Evolutionary conservation across 768 basidiomycete genomes (phyloP).

Genomic region (Hysterangium stoloniferum): DNA sequence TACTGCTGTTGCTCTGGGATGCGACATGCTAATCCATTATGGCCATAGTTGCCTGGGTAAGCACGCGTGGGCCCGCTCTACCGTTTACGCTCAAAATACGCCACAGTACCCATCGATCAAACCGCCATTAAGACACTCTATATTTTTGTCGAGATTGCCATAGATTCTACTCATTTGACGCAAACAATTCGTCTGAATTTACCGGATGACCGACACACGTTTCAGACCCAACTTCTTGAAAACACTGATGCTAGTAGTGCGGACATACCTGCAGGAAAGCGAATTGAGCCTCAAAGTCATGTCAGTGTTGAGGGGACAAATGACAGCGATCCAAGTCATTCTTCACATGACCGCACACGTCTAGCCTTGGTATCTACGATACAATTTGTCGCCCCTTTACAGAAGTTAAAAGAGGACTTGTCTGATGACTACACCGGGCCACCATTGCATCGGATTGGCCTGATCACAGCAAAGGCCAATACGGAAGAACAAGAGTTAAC

Average conservation of each 20-base stretch:
- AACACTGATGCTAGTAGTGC: constrained; percentile 31
- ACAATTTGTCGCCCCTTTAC: constrained; percentile 91
- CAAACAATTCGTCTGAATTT: constrained; percentile 87
- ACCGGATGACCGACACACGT: constrained; percentile 61
- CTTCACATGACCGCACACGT: constrained; percentile 43
- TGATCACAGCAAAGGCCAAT: neutral
- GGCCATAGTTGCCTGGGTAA: constrained; percentile 95
- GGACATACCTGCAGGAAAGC: constrained; percentile 42
- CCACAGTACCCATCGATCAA: constrained; percentile 91
- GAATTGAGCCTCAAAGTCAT: constrained; percentile 31
- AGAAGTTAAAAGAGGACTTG: constrained; percentile 77
- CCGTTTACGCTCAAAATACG: neutral
- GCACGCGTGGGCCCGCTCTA: constrained; percentile 17
- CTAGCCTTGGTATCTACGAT: constrained; percentile 95
- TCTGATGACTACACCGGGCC: constrained; percentile 30
- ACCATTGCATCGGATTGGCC: neutral
- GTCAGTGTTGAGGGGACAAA: constrained; percentile 53
- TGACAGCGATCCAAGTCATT: constrained; percentile 1
- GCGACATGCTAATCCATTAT: constrained; percentile 97
- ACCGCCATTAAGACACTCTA: constrained; percentile 93
- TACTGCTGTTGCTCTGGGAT: constrained; percentile 90
- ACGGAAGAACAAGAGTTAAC: constrained; percentile 9
- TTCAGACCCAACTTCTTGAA: constrained; percentile 56
- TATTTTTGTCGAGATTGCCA: constrained; percentile 93
- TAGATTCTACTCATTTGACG: constrained; percentile 78